Evolutionary conservation across 192 early-diverging fungal genomes (phyloP), one percentile per base, ranked within the genome.

Genomic region (Glomus cerebriforme): DNA sequence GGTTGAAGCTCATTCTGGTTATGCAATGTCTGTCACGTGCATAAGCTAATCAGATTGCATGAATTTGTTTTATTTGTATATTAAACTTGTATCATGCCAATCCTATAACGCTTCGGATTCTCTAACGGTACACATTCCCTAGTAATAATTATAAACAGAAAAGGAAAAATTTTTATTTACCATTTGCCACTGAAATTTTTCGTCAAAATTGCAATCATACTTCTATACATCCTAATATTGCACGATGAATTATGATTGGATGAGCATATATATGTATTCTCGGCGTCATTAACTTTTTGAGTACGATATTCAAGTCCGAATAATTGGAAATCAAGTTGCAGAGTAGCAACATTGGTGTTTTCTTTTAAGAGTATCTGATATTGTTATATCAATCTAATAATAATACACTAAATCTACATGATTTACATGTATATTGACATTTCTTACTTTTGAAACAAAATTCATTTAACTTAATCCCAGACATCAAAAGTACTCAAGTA

Each of bases 171-270:
- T n/a, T n/a, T 32, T 2, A 34, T 17, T 39, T 83, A 82, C 95
- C 96, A 98, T 82, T 97, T 97, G 78, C 98, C 98, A 65, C 87
- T 96, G 87, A 93, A 98, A 87, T 93, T 90, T 88, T 99, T 97
- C 26, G 92, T 97, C 79, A 99, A 85, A 83, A 99, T 97, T 26
- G 93, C 98, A 86, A 95, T 92, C 90, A 95, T 91, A 70, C 98
- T 86, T 99, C 98, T 32, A 99, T 87, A 26, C 93, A 95, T 32
- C 98, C 98, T 62, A 99, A 88, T 76, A 99, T 92, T 19, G 98
- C 97, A 69, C 98, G 96, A 83, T n/a, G n/a, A n/a, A n/a, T n/a
- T n/a, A n/a, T n/a, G n/a, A n/a, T n/a, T n/a, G n/a, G n/a, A n/a
- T n/a, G 98, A 97, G 22, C 96, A 92, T 64, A 80, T 72, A 81